These are phyloP conservation scores for Kwoniella botswanensis DNA, from an alignment of 768 basidiomycete species.

Conservation along the genomic window DNA sequence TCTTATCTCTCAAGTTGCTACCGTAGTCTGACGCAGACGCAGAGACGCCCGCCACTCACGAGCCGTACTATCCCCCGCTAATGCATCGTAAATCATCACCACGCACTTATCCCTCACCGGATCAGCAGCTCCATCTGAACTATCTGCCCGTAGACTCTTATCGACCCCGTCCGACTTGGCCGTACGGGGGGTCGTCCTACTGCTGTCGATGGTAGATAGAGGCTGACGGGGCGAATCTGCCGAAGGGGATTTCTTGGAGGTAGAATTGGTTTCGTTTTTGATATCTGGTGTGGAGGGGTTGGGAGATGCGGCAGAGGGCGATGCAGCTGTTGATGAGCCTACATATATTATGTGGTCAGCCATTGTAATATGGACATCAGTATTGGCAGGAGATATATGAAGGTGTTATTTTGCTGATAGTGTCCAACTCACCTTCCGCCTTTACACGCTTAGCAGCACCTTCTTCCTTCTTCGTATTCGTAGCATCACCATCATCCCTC, in stretches of 20 bases:
- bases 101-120: constrained; percentile 82
- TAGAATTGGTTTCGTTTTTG: constrained; percentile 1
- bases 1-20: constrained; percentile 58
- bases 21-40: too few species aligned
- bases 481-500: constrained; percentile 45
- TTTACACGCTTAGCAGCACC: constrained; percentile 40
- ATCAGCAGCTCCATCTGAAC: constrained; percentile 66
- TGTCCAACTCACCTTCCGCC: constrained; percentile 36
- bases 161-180: constrained; percentile 74
- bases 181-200: constrained; percentile 61
- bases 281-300: constrained; percentile 16
- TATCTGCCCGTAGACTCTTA: constrained; percentile 32
- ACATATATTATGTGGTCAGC: background rate
- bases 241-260: constrained; percentile 19
- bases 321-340: constrained; percentile 31
- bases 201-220: constrained; percentile 45
- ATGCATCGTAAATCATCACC: constrained; percentile 87
- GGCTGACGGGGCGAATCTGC: constrained; percentile 26
- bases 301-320: constrained; percentile 29
- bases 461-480: constrained; percentile 37
- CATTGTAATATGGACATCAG: too few species aligned
- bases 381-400: too few species aligned
- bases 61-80: constrained; percentile 82
- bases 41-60: constrained; percentile 66
- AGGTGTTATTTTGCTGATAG: too few species aligned